Evolutionary conservation across 805 yeast species (phyloP).

Genomic region (Metahyphopichia silvanorum): DNA sequence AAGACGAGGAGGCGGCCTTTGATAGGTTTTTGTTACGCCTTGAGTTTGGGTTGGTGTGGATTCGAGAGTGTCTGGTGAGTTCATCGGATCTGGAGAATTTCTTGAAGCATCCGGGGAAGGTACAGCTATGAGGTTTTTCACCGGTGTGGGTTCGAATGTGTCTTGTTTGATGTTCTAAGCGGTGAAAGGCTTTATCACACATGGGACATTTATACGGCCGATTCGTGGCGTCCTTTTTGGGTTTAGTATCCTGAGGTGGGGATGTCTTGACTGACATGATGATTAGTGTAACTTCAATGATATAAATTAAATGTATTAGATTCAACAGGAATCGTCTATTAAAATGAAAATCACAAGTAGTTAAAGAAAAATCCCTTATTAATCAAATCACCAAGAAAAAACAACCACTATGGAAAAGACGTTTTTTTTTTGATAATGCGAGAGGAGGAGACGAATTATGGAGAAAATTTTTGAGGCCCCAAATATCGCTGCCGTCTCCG

Average conservation of each 20-base stretch:
- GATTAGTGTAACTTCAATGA: too few species aligned
- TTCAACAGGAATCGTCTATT: too few species aligned
- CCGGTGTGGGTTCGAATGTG: slow-evolving; percentile 82
- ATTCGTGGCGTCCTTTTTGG: slow-evolving; percentile 21
- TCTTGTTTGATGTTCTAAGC: slow-evolving; percentile 75
- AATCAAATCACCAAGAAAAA: too few species aligned
- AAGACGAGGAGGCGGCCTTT: neutral
- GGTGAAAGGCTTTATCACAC: slow-evolving; percentile 71
- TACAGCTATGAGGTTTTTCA: slow-evolving; percentile 76
- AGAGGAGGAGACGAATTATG: too few species aligned
- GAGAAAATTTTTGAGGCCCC: too few species aligned
- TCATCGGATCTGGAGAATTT: slow-evolving; percentile 71
- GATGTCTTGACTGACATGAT: slow-evolving; percentile 1
- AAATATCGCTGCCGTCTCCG: too few species aligned
- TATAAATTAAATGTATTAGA: too few species aligned
- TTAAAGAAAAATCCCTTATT: too few species aligned
- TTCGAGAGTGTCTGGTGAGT: slow-evolving; percentile 67
- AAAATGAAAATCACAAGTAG: too few species aligned
- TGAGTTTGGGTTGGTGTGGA: slow-evolving; percentile 69
- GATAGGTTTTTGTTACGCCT: slow-evolving; percentile 50
- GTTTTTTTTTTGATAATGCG: too few species aligned
- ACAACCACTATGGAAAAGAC: too few species aligned
- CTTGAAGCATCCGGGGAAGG: slow-evolving; percentile 67
- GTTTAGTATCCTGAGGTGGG: neutral
- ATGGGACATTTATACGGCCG: slow-evolving; percentile 72